Base-by-base conservation (phyloP, 1,284 basidiomycete species). In the Apiotrichum gracile region DNA sequence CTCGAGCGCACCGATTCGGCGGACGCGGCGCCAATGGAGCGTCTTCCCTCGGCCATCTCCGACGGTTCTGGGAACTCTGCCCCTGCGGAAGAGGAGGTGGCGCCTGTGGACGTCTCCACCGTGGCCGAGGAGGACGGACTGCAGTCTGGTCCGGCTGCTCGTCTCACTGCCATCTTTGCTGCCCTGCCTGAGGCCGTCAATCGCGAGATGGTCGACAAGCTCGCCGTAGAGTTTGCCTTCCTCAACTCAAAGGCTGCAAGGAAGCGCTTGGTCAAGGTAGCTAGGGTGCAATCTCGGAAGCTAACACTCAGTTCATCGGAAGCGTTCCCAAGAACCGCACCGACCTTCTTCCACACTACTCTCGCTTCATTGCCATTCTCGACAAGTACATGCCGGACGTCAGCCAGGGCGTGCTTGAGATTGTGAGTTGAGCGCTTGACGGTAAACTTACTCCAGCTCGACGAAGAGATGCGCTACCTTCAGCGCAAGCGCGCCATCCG, bases 401-500 rank as follows among this genome's bases (percentile, higher is more conserved):
- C 35, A 89, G 90, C 1, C 75, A 79, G 3, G 91, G 93, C 16
- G 76, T 97, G 4, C 82, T 97, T 12, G 81, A 84, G 29, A 77
- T 83, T 57, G 90, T 93, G 63, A 68, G 87, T 61, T 24, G 1
- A 3, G 13, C 4, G 12, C 13, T 31, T 24, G n/a, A n/a, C 14
- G 19, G 34, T 54, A 16, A 26, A 17, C 49, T 54, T 55, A 53
- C 49, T 39, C 19, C 65, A 96, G 91, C 82, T 99, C 46, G 92
- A 97, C 63, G 91, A 97, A 61, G 93, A 98, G 70, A 92, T 98
- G 69, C 83, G 91, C 17, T 97, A 96, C 69, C 77, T 98, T n/a
- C 94, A 97, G 66, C 80, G 86, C 52, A 97, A 97, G 78, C 91
- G 90, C 49, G 84, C 91, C 1, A 84, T 92, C 27, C 88, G 88